phyloP scores from a whole-genome alignment of 148 eudicot genomes.

The Rhododendron ferrugineum region DNA sequence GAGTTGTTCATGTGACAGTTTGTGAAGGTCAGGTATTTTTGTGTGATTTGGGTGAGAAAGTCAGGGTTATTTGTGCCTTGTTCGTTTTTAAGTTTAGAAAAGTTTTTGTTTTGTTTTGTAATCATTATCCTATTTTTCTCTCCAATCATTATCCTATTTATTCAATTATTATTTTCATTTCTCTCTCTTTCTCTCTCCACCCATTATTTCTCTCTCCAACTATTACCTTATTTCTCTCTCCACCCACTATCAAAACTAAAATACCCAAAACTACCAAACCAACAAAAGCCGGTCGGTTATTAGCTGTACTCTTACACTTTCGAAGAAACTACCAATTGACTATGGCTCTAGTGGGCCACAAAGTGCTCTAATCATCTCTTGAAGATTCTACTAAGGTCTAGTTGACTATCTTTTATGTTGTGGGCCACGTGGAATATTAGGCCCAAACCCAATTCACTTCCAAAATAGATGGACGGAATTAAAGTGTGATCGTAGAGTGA shows the following conservation, averaged over 20 bases:
- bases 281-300: too few relatives aligned
- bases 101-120: too few relatives aligned
- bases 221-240: too few relatives aligned
- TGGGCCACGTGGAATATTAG: conserved; percentile 2
- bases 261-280: too few relatives aligned
- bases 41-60: neutral
- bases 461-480: neutral
- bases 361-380: neutral
- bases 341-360: neutral
- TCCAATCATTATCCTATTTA: too few relatives aligned
- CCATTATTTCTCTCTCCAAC: too few relatives aligned
- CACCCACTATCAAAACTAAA: too few relatives aligned
- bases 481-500: neutral
- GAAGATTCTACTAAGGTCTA: neutral
- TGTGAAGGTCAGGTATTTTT: too few relatives aligned
- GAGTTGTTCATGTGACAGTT: neutral
- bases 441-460: neutral
- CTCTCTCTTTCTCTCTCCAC: too few relatives aligned
- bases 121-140: too few relatives aligned
- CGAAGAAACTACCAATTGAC: neutral
- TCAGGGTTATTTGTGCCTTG: neutral
- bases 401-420: neutral
- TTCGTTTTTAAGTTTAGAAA: too few relatives aligned
- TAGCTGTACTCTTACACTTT: neutral
- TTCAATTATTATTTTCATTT: too few relatives aligned